Base-by-base conservation (phyloP, 768 basidiomycete genomes). In the Suillus alpinus region DNA sequence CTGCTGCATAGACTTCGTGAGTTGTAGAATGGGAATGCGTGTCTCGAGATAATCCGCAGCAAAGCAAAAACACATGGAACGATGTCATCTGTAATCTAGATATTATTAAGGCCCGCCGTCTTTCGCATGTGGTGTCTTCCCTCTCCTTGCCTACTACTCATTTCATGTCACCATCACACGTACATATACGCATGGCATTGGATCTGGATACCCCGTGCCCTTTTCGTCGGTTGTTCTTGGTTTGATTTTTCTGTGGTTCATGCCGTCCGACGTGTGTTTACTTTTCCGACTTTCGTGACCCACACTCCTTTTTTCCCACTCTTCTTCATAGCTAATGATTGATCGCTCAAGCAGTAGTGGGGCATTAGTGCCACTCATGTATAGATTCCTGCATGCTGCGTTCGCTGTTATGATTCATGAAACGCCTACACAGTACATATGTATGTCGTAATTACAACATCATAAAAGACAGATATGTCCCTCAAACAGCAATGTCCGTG, bases 1-100 rank as follows among this genome's bases (percentile, higher is more conserved):
- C 79, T 34, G 68, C 66, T 36, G 74, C 74, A 71, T 81, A 81
- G 77, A 70, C 4, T 29, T 39, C 9, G 52, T 32, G 18, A 26
- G 47, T 49, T 31, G 57, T 41, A 46, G 51, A 26, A 59, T 20
- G 20, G 43, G 31, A 13, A 59, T 20, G 37, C 10, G 37, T 55
- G 37, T 55, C 5, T 32, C 34, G 57, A 39, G n/a, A 20, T 34
- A 6, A 41, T 7, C 14, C 3, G 32, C 39, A 59, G 36, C n/a
- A 56, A 58, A 53, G 32, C 20, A 16, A 37, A n/a, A 39, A 26
- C 26, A 26, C 16, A 39, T 23, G 16, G 39, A 59, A 60, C 59
- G 59, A 60, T 59, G 32, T 59, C 57, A 55, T 13, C 20, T 60
- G 59, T 60, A 60, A 60, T 59, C 59, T 60, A 60, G 59, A 55